Evolutionary conservation across 805 yeast genomes (phyloP), one percentile per base, ranked within the genome.

Genomic region (Ogataea nakhonphanomensis): DNA sequence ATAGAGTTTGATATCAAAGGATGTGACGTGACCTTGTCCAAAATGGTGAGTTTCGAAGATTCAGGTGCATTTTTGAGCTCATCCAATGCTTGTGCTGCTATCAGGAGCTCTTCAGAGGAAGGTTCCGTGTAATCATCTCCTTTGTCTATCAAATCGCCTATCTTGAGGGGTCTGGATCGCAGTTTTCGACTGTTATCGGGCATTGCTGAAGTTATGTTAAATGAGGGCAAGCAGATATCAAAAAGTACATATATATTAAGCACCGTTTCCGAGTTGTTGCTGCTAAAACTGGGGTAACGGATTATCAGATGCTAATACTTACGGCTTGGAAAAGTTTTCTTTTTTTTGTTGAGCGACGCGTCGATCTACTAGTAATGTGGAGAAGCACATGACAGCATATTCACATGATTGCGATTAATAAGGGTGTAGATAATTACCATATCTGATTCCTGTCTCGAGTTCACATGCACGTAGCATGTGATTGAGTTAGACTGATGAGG

Each of bases 1-100:
- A 65, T 62, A 0, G 68, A 62, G 32, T 54, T 56, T 5, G 68
- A 60, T 1, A 65, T 65, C 6, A 65, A 37, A 2, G 69, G 69
- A 44, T 64, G 63, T 0, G 67, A 54, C 3, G 66, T 59, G 25
- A 65, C 62, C 43, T 62, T 64, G 38, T 62, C 64, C 20, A 64
- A 46, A n/a, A 65, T 56, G 2, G 66, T 45, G 8, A 35, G 24
- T 17, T 33, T 37, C 33, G 34, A 8, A 29, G 22, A 23, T 11
- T 26, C 35, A 6, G 45, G 17, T 20, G 41, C 37, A 34, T 47
- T 45, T 30, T 46, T 56, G 13, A 62, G 47, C 38, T 59, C 53
- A 7, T 57, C 64, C 4, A 62, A 42, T 1, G 64, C 65, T 29
- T 59, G 48, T 9, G 58, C 64, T 12, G 67, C 67, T 41, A 59